Base-by-base conservation (phyloP, 2,329 filamentous ascomycete genomes). In the Aureobasidium sp. region DNA sequence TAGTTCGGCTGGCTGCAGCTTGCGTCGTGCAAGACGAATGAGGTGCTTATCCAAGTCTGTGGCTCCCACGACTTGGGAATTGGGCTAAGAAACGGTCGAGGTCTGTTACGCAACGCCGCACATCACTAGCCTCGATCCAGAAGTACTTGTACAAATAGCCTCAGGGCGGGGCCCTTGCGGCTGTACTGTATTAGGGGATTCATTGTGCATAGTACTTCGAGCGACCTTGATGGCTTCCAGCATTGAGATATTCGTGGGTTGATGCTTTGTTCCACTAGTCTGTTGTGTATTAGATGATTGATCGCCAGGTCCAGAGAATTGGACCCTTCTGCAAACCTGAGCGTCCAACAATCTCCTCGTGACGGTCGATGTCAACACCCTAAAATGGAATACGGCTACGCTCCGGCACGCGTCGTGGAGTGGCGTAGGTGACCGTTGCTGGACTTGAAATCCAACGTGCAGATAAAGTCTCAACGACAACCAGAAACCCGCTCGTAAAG, bases 401-500 rank as follows among this genome's bases (percentile, higher is more conserved):
- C 52, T 56, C 29, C 53, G 26, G 36, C 34, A 36, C 39, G 53
- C 53, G 53, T 55, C 53, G 27, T n/a, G 32, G 26, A 27, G 53
- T 57, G 53, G 53, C 53, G 53, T 36, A 44, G 20, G 41, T 9
- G 17, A n/a, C 53, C 39, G 50, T 52, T 55, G 51, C 36, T 55
- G 36, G 48, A 20, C 51, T 17, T 55, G 36, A 29, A 39, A 32
- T 43, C 37, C 51, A 55, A 55, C 51, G 51, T 55, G 24, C 32
- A 55, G 41, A 57, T 57, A 57, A 57, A 57, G 53, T 57, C 53
- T 57, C 53, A 57, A 57, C 53, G 53, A 34, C 53, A 46, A 57
- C 53, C 53, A 57, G 52, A 7, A 6, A 26, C 39, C 24, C 24
- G 52, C 20, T 52, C 15, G 13, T 5, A 12, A 12, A 32, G 34